Percentiles rank a stretch among this genome's conserved stretches.
Conservation (phyloP, 768 basidiomycete genomes). For the Lactarius hengduanensis region DNA sequence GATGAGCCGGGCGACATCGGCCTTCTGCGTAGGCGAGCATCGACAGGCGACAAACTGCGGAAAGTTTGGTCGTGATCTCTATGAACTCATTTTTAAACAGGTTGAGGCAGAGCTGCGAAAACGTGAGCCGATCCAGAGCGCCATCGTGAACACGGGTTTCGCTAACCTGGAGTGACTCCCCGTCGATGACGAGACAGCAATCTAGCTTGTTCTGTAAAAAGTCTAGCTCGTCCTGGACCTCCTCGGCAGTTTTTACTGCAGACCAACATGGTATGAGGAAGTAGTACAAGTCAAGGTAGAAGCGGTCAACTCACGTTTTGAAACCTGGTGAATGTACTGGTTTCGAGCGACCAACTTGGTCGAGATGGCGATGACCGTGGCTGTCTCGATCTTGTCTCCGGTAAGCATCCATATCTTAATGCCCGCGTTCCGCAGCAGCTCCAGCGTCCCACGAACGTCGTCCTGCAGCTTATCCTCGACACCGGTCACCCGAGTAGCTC, state of each 20-base stretch:
- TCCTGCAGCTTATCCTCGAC: constrained; percentile 99
- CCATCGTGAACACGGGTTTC: background rate
- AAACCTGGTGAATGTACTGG: constrained; percentile 96
- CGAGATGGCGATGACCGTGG: constrained; percentile 96
- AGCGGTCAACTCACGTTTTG: constrained; percentile 62
- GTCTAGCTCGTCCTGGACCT: constrained; percentile 84
- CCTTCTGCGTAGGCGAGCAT: constrained; percentile 98
- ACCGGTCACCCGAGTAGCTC: constrained; percentile 95
- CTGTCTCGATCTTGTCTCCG: constrained; percentile 98
- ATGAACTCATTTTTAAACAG: constrained; percentile 93
- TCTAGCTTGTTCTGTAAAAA: constrained; percentile 93
- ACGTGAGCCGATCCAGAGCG: background rate
- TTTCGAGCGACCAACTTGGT: constrained; percentile 94
- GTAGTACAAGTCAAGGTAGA: constrained; percentile 24
- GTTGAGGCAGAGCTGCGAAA: constrained; percentile 77
- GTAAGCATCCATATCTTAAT: constrained; percentile 99
- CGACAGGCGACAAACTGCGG: constrained; percentile 95
- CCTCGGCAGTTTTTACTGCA: constrained; percentile 79
- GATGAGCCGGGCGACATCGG: constrained; percentile 93
- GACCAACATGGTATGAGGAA: background rate
- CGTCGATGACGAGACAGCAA: constrained; percentile 97
- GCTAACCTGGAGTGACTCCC: constrained; percentile 87
- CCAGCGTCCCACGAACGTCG: constrained; percentile 91
- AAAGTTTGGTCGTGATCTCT: constrained; percentile 92
- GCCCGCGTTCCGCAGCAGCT: constrained; percentile 90